phyloP scores from a whole-genome alignment of 768 basidiomycete genomes.

The Suillus clintonianus region DNA sequence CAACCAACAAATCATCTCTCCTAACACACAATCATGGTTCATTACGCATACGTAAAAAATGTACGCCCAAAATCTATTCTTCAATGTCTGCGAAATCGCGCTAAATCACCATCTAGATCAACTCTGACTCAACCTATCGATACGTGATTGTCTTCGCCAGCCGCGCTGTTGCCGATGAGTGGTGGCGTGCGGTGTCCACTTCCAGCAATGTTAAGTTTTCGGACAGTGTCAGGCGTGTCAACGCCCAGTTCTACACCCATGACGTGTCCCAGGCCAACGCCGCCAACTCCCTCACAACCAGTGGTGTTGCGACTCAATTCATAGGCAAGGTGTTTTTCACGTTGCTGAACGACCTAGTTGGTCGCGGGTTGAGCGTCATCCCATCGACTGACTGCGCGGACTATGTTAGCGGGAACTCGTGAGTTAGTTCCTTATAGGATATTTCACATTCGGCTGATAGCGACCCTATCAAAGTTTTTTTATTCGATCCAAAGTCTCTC shows the following conservation, averaged over 20 bases:
- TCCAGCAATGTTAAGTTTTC: neutral
- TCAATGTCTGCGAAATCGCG: neutral
- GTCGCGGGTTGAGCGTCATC: neutral
- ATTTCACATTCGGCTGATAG: neutral
- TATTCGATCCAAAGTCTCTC: neutral
- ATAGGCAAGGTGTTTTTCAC: neutral
- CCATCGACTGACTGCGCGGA: neutral
- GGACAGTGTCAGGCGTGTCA: neutral
- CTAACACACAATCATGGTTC: neutral
- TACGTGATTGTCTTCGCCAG: conserved; percentile 22
- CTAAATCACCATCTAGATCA: neutral
- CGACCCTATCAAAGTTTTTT: neutral
- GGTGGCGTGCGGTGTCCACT: conserved; percentile 24
- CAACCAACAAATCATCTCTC: neutral
- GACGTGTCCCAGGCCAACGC: neutral
- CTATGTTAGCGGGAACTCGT: neutral
- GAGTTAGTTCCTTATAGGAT: neutral
- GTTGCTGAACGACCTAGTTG: neutral
- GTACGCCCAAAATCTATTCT: neutral
- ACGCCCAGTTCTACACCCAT: neutral
- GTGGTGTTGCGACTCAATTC: neutral
- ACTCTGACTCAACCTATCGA: conserved; percentile 1
- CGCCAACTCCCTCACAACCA: neutral
- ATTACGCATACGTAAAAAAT: neutral
- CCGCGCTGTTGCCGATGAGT: conserved; percentile 24